These are phyloP conservation scores for Cercospora berteroae DNA, from an alignment of 2,329 filamentous ascomycete genomes.

Conservation along the genomic window DNA sequence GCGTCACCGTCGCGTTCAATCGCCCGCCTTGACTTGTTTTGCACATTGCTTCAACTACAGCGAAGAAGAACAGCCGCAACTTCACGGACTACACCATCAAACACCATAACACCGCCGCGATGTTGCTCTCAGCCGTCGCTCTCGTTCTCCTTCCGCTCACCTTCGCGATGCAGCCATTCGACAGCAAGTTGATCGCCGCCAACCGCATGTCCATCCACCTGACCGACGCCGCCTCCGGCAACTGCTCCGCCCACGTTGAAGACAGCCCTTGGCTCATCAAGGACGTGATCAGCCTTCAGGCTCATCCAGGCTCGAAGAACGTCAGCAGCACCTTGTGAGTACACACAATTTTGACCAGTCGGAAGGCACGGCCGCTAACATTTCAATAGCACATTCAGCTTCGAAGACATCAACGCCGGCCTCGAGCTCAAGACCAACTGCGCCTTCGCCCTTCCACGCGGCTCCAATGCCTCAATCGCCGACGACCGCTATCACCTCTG, in stretches of 20 bases:
- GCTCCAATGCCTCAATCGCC: constrained; percentile 15
- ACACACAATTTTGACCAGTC: not conserved
- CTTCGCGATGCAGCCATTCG: constrained; percentile 1
- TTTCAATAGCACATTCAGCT: constrained; percentile 21
- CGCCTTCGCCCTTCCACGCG: constrained; percentile 7
- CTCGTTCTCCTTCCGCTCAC: constrained; percentile 2
- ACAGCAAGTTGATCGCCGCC: constrained; percentile 2
- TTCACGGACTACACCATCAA: not conserved
- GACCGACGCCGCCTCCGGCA: constrained; percentile 17
- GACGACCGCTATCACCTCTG: constrained; percentile 26
- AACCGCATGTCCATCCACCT: constrained; percentile 15
- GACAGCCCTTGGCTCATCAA: constrained; percentile 27
- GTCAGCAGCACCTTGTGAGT: constrained; percentile 20
- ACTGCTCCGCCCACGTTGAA: constrained; percentile 21
- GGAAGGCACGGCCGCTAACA: not conserved
- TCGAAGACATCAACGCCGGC: constrained; percentile 32
- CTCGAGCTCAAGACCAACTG: constrained; percentile 31
- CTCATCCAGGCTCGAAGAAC: constrained; percentile 3
- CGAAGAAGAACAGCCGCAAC: not conserved
- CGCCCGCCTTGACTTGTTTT: not conserved
- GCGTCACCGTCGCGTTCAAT: not conserved
- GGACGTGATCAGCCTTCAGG: constrained; percentile 26
- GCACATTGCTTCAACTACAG: not conserved
- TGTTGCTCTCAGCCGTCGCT: constrained; percentile 9
- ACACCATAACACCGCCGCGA: not conserved